Percentiles rank a stretch among this genome's conserved stretches.
Conservation (phyloP, 2,329 filamentous ascomycete species). For the Fusarium bactridioides region DNA sequence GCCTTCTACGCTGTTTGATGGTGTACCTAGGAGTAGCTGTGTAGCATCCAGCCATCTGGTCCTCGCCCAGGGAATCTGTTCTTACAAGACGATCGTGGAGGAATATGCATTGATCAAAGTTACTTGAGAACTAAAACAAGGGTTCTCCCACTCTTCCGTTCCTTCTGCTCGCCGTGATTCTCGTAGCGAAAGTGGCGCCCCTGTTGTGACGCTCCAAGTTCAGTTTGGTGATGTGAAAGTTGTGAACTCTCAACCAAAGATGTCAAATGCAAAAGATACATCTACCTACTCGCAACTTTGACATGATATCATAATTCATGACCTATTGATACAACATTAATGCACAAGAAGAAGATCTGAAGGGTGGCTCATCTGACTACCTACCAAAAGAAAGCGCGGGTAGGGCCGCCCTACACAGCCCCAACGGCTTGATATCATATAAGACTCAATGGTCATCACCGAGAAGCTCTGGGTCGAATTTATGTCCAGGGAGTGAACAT, state of each 20-base stretch:
- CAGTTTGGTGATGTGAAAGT: background rate
- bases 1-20: background rate
- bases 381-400: background rate
- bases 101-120: background rate
- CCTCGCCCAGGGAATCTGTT: background rate
- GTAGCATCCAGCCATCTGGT: background rate
- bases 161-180: background rate
- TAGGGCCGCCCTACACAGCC: background rate
- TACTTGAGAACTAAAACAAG: background rate
- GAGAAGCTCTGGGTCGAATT: background rate
- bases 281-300: background rate
- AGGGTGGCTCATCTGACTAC: background rate
- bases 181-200: background rate
- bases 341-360: no score
- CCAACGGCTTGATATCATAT: background rate
- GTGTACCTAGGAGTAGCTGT: background rate
- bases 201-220: background rate
- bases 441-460: background rate
- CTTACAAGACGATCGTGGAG: background rate
- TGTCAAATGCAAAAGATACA: background rate
- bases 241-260: background rate
- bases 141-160: background rate
- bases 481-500: background rate
- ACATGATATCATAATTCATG: background rate
- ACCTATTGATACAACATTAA: accelerated